Evolutionary conservation across 2,329 filamentous ascomycete species (phyloP), one percentile per base, ranked within the genome.

Genomic region (Cytospora paraplurivora): DNA sequence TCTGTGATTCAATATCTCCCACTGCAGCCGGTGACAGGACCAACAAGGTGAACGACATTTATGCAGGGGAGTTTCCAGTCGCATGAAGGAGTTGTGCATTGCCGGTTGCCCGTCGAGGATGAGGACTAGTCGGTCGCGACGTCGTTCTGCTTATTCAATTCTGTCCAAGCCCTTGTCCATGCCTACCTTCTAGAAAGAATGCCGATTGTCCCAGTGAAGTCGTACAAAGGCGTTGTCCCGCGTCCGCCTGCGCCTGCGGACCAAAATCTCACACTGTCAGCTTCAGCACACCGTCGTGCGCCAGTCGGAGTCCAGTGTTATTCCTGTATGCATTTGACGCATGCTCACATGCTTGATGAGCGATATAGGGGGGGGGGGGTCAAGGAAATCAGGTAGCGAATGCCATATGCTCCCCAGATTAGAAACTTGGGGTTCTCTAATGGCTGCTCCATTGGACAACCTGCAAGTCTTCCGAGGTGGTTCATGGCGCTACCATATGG

Each of bases 231-330:
- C 44, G 11, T 21, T 21, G 44, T 10, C n/a, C 27, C 27, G 32
- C 51, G 32, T 10, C 19, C 15, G 13, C 38, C 38, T 52, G 50
- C 32, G 15, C 50, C 50, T 12, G 50, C 15, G 55, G 38, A 19
- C 27, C 55, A n/a, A 35, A 35, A 15, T 35, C 38, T 35, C 38
- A 57, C 41, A 17, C 55, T 13, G 55, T 57, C 38, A 57, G 55
- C 54, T 47, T 32, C 54, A 44, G 38, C 21, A 33, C 19, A 15
- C 17, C 32, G n/a, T 13, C 33, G 27, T 56, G 54, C 7, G 11
- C 37, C 17, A 44, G 41, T 38, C 21, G 6, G n/a, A 10, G 33
- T 17, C 11, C 37, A n/a, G 17, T 15, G 17, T 56, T 47, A 56
- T 47, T 47, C n/a, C 37, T 47, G 54, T 47, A 12, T 47, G 27